Base-by-base conservation (phyloP, 345 rosid species). In the Camelina neglecta region DNA sequence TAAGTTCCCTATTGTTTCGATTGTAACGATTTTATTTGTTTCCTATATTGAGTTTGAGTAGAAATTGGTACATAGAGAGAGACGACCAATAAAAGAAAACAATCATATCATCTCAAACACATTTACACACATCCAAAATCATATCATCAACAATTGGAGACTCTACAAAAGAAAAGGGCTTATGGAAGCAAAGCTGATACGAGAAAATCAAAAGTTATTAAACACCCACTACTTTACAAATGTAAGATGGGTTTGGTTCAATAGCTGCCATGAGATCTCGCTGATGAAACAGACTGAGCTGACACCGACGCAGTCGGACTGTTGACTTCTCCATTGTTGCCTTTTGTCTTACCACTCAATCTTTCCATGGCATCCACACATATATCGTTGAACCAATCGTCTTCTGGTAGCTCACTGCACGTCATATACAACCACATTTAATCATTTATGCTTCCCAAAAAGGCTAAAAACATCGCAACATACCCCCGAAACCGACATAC, bases 261-360 rank as follows among this genome's bases (percentile, higher is more conserved):
- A 48, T 79, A 73, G 67, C 99, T 96, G 55, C 99, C 95, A 53
- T 89, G 97, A 24, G 99, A 93, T 80, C 97, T 85, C 59, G 88
- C 86, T 0, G 99, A 96, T 62, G 99, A 91, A 62, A 93, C 90
- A 60, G 99, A 96, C 54, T 93, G 99, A 15, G 99, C 97, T 2
- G 99, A 95, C 48, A 95, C 88, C 8, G 98, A 95, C 42, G 97
- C 98, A 18, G 98, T 96, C 12, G 99, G 99, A 87, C 99, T 96
- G 81, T 80, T 85, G 35, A 76, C 81, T 9, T 95, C 99, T 13
- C 97, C 96, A 20, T 87, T 90, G 72, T 85, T 79, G 60, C 85
- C 92, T 76, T 86, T 96, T 0, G 90, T 80, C 73, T 85, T 96
- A 51, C 99, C 98, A 44, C 98, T 91, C 82, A 93, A 68, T 74